Base-by-base conservation (phyloP, 768 basidiomycete genomes). In the Mycena filopes region DNA sequence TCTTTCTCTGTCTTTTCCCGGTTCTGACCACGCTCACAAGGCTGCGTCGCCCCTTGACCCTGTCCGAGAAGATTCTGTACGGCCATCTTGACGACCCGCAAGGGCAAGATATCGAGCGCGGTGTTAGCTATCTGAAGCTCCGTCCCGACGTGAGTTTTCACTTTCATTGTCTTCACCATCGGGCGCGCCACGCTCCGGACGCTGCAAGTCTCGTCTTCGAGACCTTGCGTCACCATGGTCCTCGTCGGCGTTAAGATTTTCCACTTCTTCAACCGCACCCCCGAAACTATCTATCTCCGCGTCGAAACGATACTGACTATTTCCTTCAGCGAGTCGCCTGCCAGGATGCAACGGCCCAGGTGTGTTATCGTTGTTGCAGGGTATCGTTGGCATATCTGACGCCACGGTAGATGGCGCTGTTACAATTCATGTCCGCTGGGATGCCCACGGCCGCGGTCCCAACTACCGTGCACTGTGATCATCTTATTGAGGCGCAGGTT, bases 371-470 rank as follows among this genome's bases (percentile, higher is more conserved):
- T 33, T n/a, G 20, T n/a, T 64, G 4, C 40, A 25, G 68, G 55
- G 29, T 43, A 65, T 71, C 62, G 71, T 71, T 65, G 28, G 38
- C 26, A 23, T 36, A 48, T 56, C 72, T 77, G 72, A 80, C 74
- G 73, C 79, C 77, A 79, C 45, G 59, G 9, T 55, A 99, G 94
- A 99, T 99, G 98, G 98, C 98, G 21, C 88, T 99, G 60, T 87
- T 99, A 70, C 98, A 99, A 86, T 99, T 99, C 88, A 99, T 99
- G 98, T 98, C 98, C 55, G 96, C 98, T 20, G 97, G 97, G 68
- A 96, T 99, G 87, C 94, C 94, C 77, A 97, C 95, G 48, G 95
- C 94, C 42, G 97, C 97, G 48, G 96, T 98, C 68, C 97, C 97
- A 36, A 97, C 97, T 70, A 97, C 98, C 68, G 98, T 99, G 47